Base-by-base conservation (phyloP, 2,329 filamentous ascomycete genomes). In the Colletotrichum cereale region DNA sequence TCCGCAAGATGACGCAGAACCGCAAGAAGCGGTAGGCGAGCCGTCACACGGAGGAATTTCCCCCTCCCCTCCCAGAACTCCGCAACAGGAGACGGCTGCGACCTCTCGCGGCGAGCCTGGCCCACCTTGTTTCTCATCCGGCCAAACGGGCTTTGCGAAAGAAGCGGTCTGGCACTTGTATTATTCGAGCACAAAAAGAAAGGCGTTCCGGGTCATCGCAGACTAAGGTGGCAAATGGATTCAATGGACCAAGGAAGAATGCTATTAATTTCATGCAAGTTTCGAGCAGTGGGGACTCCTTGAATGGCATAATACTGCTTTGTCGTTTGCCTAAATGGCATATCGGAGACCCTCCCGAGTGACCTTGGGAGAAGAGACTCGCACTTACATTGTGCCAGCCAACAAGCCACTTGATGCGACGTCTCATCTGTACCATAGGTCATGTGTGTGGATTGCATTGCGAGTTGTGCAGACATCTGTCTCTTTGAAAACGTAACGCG, bases 1-100 rank as follows among this genome's bases (percentile, higher is more conserved):
- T 92, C 82, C 85, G 88, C 73, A 89, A 86, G 81, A 91, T 92
- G 86, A 90, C 88, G 12, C 86, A 89, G 76, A 91, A 89, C 81
- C 85, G 85, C 73, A 91, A 90, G 83, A 89, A 88, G 82, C 73
- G 74, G 36, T 71, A 68, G 64, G 55, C 1, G n/a, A 62, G 31
- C 16, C 7, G 24, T 5, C 16, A 60, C 24, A 52, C 34, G 34
- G 7, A 12, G 24, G 16, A n/a, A 44, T 47, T 2, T n/a, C 10
- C 21, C n/a, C n/a, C 38, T 2, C 21, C 8, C 29, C 21, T 21
- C 31, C 31, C 34, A 24, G 10, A 24, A 11, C 3, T 24, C 10
- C 29, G 6, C 18, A 26, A 40, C 7, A 26, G 14, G n/a, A 26
- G 34, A 57, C 53, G 8, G 53, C 36, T 40, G 53, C 26, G 29